Conservation (phyloP, 140 eudicot species). For the Erigeron philadelphicus region DNA sequence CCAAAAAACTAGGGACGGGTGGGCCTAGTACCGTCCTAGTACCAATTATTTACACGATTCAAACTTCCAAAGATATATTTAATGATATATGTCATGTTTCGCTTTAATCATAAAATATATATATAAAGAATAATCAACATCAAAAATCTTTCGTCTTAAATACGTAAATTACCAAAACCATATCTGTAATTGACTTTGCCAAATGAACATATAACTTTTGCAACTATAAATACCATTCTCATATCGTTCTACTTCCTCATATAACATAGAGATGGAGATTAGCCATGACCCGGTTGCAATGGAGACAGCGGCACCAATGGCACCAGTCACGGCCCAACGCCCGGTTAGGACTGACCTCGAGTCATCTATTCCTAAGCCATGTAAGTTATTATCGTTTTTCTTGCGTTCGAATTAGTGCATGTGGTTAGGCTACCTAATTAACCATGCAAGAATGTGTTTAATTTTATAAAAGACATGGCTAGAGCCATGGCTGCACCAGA, state of each 20-base stretch:
- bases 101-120: too few relatives aligned
- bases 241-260: background rate
- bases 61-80: too few relatives aligned
- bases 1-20: too few relatives aligned
- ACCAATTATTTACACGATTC: too few relatives aligned
- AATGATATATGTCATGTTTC: too few relatives aligned
- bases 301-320: constrained; percentile 18
- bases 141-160: too few relatives aligned
- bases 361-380: constrained; percentile 25
- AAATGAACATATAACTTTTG: background rate
- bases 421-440: background rate
- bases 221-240: background rate
- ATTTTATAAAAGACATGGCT: constrained; percentile 25
- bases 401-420: background rate
- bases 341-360: constrained; percentile 23
- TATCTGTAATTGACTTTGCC: too few relatives aligned
- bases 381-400: constrained; percentile 4
- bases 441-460: background rate
- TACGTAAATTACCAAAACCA: too few relatives aligned
- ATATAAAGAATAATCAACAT: too few relatives aligned
- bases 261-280: background rate
- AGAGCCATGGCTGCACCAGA: constrained; percentile 22
- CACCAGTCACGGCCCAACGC: constrained; percentile 21
- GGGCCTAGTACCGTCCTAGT: too few relatives aligned
- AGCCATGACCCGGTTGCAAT: constrained; percentile 6